These are phyloP conservation scores for Larix kaempferi DNA, from an alignment of 75 land plant species.

Conservation along the genomic window DNA sequence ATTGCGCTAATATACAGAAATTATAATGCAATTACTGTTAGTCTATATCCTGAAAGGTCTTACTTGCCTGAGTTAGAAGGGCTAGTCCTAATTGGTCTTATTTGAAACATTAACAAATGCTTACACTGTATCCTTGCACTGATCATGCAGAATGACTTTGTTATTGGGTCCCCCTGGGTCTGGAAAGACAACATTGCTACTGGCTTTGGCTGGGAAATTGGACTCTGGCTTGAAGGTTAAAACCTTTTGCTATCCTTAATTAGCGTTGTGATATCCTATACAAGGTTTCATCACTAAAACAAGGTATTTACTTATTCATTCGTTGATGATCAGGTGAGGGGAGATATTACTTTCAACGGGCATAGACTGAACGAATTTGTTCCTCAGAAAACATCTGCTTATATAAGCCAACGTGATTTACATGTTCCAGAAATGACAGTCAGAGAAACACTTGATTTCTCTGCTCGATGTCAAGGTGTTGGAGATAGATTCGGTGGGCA, in stretches of 20 bases:
- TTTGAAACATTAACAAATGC: neutral
- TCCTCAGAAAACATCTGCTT: constrained; percentile 69
- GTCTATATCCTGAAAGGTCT: neutral
- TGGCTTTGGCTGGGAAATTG: constrained; percentile 62
- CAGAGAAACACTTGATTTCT: constrained; percentile 81
- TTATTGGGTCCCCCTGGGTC: constrained; percentile 71
- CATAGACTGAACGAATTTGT: constrained; percentile 62
- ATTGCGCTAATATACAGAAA: neutral
- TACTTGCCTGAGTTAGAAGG: neutral
- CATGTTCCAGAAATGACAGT: constrained; percentile 85
- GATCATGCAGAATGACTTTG: constrained; percentile 52
- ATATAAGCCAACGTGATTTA: constrained; percentile 78
- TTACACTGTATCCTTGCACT: neutral
- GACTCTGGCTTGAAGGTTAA: neutral
- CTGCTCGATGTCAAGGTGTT: constrained; percentile 91
- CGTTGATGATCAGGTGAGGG: constrained; percentile 29
- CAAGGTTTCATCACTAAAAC: neutral
- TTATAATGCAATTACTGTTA: neutral
- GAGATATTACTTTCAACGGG: constrained; percentile 64
- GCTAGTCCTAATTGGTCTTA: neutral
- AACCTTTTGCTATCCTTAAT: neutral
- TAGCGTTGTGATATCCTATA: neutral
- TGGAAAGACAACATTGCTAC: constrained; percentile 65
- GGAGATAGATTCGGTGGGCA: constrained; percentile 67
- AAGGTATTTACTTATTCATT: neutral